Conservation (phyloP, 495 filamentous ascomycete genomes). For the Penicillium angulare region DNA sequence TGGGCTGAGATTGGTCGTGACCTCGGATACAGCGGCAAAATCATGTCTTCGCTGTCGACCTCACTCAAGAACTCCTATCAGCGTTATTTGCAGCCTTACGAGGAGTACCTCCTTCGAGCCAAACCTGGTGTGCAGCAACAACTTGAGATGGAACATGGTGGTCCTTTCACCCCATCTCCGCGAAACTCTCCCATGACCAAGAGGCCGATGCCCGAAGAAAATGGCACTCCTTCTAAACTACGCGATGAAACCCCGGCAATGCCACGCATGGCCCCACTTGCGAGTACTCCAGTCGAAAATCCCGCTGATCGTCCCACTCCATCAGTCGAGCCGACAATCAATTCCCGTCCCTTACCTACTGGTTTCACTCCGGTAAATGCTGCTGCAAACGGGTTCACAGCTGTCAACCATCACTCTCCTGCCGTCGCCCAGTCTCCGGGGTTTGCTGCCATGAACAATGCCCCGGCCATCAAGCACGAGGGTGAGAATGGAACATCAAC, state of each 20-base stretch:
- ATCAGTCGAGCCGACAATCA: slow-evolving; percentile 47
- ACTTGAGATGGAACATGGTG: slow-evolving; percentile 88
- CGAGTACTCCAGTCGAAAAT: slow-evolving; percentile 61
- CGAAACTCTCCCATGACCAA: slow-evolving; percentile 77
- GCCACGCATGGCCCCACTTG: slow-evolving; percentile 49
- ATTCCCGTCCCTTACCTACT: slow-evolving; percentile 46
- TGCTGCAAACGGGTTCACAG: slow-evolving; percentile 66
- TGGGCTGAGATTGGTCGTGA: slow-evolving; percentile 99
- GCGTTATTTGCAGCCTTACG: slow-evolving; percentile 92
- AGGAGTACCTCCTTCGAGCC: slow-evolving; percentile 87
- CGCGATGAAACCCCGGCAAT: slow-evolving; percentile 69
- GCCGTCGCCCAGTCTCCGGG: slow-evolving; percentile 61
- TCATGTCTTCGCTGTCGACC: slow-evolving; percentile 99
- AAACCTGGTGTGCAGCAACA: slow-evolving; percentile 98
- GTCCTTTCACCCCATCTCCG: slow-evolving; percentile 90
- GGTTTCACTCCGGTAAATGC: slow-evolving; percentile 85
- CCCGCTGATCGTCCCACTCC: slow-evolving; percentile 37
- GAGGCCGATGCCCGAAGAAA: slow-evolving; percentile 56
- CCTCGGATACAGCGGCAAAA: slow-evolving; percentile 97
- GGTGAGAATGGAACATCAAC: slow-evolving; percentile 46
- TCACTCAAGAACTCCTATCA: slow-evolving; percentile 98
- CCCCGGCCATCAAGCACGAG: slow-evolving; percentile 48
- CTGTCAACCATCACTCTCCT: slow-evolving; percentile 52
- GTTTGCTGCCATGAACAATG: slow-evolving; percentile 54
- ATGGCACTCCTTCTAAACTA: slow-evolving; percentile 61